Conservation (phyloP, 2,329 filamentous ascomycete genomes). For the Orbilia ellipsospora region DNA sequence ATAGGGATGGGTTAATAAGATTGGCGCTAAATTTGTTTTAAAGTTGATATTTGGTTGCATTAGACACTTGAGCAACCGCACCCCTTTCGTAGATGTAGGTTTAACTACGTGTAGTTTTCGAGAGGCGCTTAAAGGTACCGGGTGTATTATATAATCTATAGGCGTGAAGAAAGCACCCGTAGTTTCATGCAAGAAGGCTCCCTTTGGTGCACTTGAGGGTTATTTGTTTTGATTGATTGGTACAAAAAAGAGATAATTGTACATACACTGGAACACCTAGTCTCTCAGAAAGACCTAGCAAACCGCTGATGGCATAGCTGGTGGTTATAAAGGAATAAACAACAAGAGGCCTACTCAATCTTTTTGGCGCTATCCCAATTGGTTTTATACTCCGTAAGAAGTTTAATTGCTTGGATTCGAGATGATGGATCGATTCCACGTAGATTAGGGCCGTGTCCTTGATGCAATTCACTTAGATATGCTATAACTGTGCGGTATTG, state of each 20-base stretch:
- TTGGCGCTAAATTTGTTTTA: constrained; percentile 6
- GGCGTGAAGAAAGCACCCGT: too few species aligned
- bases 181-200: too few species aligned
- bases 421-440: too few species aligned
- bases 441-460: too few species aligned
- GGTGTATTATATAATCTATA: too few species aligned
- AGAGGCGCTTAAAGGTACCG: too few species aligned
- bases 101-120: too few species aligned
- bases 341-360: not conserved
- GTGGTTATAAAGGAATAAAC: not conserved
- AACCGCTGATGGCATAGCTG: too few species aligned
- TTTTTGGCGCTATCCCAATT: not conserved
- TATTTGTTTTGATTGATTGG: constrained; percentile 6
- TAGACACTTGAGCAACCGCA: too few species aligned
- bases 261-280: not conserved
- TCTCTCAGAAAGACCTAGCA: not conserved
- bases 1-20: constrained; percentile 45
- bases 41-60: not conserved
- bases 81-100: too few species aligned
- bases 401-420: not conserved
- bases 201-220: not conserved
- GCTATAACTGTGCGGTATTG: not conserved
- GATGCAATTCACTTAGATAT: constrained; percentile 6
- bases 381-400: constrained; percentile 7
- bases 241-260: not conserved